Percentiles rank a stretch among this genome's conserved stretches.
Evolutionary conservation across 176 grass and related monocot species (phyloP).

Genomic region (Saccharum spontaneum): DNA sequence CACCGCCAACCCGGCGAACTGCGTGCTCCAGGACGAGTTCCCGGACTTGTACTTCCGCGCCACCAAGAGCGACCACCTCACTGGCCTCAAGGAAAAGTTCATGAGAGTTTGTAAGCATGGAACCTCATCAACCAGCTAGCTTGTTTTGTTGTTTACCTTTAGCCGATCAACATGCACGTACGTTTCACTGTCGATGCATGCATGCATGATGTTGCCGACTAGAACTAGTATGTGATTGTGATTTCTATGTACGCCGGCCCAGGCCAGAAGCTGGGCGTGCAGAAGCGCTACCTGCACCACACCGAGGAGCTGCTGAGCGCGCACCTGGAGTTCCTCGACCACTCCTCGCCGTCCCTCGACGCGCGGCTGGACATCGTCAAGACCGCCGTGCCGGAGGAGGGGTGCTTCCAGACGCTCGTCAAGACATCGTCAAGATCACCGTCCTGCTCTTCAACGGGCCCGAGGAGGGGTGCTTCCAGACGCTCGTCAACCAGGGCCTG

Average conservation of each 20-base stretch:
- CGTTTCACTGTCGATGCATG: too few species aligned
- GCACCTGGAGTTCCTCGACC: slow-evolving; percentile 35
- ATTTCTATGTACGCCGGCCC: too few species aligned
- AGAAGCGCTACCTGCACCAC: slow-evolving; percentile 47
- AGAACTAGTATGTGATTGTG: too few species aligned
- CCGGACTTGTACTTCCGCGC: slow-evolving; percentile 68
- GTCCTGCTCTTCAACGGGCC: slow-evolving; percentile 43
- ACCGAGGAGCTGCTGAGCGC: slow-evolving; percentile 31
- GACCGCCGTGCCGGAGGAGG: slow-evolving; percentile 48
- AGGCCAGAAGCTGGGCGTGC: slow-evolving; percentile 36
- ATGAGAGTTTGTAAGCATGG: slow-evolving; percentile 50
- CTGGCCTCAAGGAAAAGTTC: slow-evolving; percentile 64
- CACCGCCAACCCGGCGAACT: slow-evolving; percentile 56
- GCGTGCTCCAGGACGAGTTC: slow-evolving; percentile 62
- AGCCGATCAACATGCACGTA: not conserved
- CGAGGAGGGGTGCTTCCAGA: slow-evolving; percentile 19
- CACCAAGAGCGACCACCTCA: slow-evolving; percentile 76
- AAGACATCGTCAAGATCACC: too few species aligned
- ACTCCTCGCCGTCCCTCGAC: slow-evolving; percentile 37
- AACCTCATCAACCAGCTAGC: not conserved
- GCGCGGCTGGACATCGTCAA: slow-evolving; percentile 39
- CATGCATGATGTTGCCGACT: not conserved
- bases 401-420: slow-evolving; percentile 34
- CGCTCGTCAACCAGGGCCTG: slow-evolving; percentile 49
- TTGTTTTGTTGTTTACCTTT: not conserved